These are phyloP conservation scores for Athelia psychrophila DNA, from an alignment of 1,284 basidiomycete genomes.

Conservation along the genomic window DNA sequence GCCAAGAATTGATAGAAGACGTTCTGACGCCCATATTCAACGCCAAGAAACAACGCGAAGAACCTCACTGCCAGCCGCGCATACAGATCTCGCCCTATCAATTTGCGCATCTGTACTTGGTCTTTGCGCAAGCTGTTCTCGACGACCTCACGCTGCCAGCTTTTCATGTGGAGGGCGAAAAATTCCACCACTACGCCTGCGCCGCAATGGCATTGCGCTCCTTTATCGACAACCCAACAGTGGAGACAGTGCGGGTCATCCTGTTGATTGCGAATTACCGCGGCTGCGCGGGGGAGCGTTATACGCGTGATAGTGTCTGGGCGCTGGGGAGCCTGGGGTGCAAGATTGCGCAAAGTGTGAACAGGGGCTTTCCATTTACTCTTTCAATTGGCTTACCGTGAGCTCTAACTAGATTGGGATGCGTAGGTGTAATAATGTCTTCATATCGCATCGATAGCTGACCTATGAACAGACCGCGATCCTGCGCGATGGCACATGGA, in stretches of 20 bases:
- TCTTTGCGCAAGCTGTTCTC: constrained; percentile 59
- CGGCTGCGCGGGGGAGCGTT: constrained; percentile 47
- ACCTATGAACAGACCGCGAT: constrained; percentile 47
- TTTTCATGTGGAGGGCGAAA: constrained; percentile 56
- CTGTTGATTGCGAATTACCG: constrained; percentile 54
- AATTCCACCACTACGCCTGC: constrained; percentile 55
- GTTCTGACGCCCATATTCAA: constrained; percentile 59
- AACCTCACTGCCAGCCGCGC: constrained; percentile 19
- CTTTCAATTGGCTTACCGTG: not conserved
- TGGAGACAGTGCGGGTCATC: constrained; percentile 59
- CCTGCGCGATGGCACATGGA: constrained; percentile 55
- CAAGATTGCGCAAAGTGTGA: constrained; percentile 57
- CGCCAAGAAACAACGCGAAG: constrained; percentile 39
- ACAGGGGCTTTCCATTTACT: constrained; percentile 16
- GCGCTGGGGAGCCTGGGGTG: constrained; percentile 44
- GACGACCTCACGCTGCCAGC: constrained; percentile 62
- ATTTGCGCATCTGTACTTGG: constrained; percentile 53
- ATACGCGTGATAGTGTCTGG: constrained; percentile 55
- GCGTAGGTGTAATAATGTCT: constrained; percentile 34
- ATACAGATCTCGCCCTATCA: constrained; percentile 46
- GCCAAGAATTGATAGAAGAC: constrained; percentile 67
- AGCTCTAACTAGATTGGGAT: constrained; percentile 44
- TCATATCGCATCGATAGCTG: not conserved
- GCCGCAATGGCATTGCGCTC: constrained; percentile 56
- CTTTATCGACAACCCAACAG: constrained; percentile 60